A percentile compares a stretch with the other conserved stretches of the same genome.
These are phyloP conservation scores for Leucosporidium yakuticum DNA, from an alignment of 768 basidiomycete genomes.

Conservation along the genomic window DNA sequence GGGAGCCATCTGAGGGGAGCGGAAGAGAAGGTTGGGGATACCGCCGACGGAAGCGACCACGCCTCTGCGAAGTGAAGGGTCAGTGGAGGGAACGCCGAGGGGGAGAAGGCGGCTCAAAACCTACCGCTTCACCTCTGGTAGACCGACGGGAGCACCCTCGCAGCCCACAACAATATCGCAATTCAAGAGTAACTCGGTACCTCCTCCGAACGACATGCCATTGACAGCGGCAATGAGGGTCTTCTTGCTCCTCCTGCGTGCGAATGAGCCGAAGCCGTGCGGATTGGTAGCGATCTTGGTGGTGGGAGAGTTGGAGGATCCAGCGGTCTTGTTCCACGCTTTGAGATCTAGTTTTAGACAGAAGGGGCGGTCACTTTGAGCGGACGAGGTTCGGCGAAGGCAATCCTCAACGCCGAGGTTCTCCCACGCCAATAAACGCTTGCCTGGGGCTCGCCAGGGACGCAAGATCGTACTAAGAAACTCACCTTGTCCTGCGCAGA, in stretches of 20 bases:
- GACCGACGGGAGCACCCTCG: conserved; percentile 25
- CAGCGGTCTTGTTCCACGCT: conserved; percentile 18
- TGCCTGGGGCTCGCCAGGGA: too few relatives aligned
- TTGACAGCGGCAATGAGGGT: conserved; percentile 38
- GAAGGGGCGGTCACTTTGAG: not conserved
- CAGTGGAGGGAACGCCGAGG: conserved; percentile 7
- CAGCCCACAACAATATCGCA: conserved; percentile 35
- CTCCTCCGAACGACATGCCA: conserved; percentile 34
- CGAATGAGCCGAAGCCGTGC: conserved; percentile 31
- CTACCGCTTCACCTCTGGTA: conserved; percentile 37
- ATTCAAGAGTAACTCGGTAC: conserved; percentile 29
- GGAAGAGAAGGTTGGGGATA: conserved; percentile 19
- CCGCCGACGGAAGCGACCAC: conserved; percentile 24
- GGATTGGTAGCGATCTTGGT: conserved; percentile 13
- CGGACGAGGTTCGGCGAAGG: too few relatives aligned
- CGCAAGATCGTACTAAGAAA: too few relatives aligned
- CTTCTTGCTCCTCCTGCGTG: conserved; percentile 29
- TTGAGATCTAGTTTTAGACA: conserved; percentile 22
- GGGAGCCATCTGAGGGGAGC: conserved; percentile 51
- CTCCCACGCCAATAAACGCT: too few relatives aligned
- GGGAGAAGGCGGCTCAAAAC: not conserved
- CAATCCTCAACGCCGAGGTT: too few relatives aligned
- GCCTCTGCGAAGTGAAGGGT: not conserved
- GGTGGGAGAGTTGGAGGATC: not conserved
- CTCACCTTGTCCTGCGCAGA: conserved; percentile 36